These are phyloP conservation scores for Daedalea quercina DNA, from an alignment of 768 basidiomycete species.

Conservation along the genomic window DNA sequence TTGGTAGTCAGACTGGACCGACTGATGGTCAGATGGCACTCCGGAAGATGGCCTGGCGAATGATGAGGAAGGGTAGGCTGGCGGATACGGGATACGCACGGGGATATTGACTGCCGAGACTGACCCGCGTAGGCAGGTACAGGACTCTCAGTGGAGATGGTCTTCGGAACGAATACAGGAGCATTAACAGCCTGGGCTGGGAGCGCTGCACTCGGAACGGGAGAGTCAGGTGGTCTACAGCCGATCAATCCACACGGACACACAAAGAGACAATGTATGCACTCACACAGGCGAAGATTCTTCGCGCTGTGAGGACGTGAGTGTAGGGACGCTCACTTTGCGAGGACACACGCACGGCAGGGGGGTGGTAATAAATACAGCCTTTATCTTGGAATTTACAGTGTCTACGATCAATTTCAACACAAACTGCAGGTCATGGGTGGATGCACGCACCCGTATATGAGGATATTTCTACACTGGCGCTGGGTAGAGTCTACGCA, in stretches of 20 bases:
- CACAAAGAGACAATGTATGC: background rate
- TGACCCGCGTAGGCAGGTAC: slow-evolving; percentile 7
- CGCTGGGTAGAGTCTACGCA: slow-evolving; percentile 58
- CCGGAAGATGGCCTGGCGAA: slow-evolving; percentile 6
- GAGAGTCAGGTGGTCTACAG: slow-evolving; percentile 40
- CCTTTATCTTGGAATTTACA: slow-evolving; percentile 87
- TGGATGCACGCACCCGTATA: slow-evolving; percentile 63
- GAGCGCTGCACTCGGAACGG: slow-evolving; percentile 31
- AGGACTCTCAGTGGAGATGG: slow-evolving; percentile 19
- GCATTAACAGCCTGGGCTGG: slow-evolving; percentile 73
- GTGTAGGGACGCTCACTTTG: slow-evolving; percentile 1
- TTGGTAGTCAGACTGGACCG: slow-evolving; percentile 6
- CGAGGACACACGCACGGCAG: slow-evolving; percentile 38
- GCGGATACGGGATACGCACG: background rate
- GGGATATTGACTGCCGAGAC: slow-evolving; percentile 5
- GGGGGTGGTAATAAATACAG: slow-evolving; percentile 78
- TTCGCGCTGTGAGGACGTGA: slow-evolving; percentile 15
- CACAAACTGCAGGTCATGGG: background rate
- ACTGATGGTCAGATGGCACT: slow-evolving; percentile 12
- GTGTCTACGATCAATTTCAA: slow-evolving; percentile 35
- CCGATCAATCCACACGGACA: background rate
- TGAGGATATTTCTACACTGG: slow-evolving; percentile 87
- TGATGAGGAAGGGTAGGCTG: background rate
- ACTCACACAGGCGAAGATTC: slow-evolving; percentile 23
- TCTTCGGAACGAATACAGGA: slow-evolving; percentile 79